A percentile compares a stretch with the other conserved stretches of the same genome.
These are phyloP conservation scores for Begonia peltatifolia DNA, from an alignment of 306 rosid genomes.

Conservation along the genomic window DNA sequence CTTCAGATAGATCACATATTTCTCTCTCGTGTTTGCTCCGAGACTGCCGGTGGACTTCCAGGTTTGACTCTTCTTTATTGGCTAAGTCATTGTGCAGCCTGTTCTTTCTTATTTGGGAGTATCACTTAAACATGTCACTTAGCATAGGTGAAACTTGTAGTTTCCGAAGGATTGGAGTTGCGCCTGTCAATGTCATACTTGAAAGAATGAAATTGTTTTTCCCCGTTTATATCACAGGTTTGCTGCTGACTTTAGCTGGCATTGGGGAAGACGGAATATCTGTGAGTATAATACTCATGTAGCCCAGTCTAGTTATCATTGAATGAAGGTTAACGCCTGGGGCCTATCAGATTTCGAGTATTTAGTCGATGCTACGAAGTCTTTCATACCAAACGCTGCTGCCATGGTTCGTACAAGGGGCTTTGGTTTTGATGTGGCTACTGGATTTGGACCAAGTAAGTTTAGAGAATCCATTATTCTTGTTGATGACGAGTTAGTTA, in stretches of 20 bases:
- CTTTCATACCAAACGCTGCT: constrained; percentile 81
- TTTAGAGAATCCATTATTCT: constrained; percentile 54
- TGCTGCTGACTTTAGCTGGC: constrained; percentile 88
- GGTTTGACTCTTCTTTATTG: constrained; percentile 30
- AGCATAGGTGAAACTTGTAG: not conserved
- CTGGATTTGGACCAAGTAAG: constrained; percentile 16
- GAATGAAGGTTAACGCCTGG: constrained; percentile 63
- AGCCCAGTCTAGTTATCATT: constrained; percentile 2
- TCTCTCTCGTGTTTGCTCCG: constrained; percentile 85
- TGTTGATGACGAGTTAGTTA: constrained; percentile 70
- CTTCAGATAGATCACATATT: constrained; percentile 82
- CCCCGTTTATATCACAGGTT: constrained; percentile 34
- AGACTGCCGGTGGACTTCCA: constrained; percentile 95
- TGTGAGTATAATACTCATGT: constrained; percentile 32
- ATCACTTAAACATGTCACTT: not conserved
- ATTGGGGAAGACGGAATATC: constrained; percentile 84
- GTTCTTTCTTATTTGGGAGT: not conserved
- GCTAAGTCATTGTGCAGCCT: not conserved
- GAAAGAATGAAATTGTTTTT: not conserved
- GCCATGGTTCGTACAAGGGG: constrained; percentile 92
- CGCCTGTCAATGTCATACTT: not conserved
- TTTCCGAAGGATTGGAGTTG: not conserved
- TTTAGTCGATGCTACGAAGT: constrained; percentile 74
- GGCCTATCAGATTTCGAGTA: constrained; percentile 82
- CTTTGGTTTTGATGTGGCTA: constrained; percentile 27